Evolutionary conservation across 1,284 basidiomycete genomes (phyloP), one percentile per base, ranked within the genome.

Genomic region (Trichosporon coremiiforme): DNA sequence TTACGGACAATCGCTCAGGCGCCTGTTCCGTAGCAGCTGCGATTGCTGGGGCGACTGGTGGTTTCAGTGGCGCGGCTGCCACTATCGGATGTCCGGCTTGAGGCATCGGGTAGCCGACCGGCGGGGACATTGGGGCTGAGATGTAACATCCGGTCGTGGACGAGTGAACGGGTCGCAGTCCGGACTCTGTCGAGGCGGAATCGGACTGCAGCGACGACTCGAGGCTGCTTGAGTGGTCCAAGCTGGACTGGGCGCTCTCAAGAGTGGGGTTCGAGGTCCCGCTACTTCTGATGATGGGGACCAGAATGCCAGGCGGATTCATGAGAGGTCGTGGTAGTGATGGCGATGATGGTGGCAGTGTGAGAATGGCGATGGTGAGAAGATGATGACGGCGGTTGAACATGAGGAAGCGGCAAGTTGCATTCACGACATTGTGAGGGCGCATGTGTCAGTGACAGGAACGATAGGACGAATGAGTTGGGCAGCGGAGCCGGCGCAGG

Each of bases 91-190:
- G 57, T 15, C 31, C 20, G 60, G 64, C 25, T 50, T 57, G 64
- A 9, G 68, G 68, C 69, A 73, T 70, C 15, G 71, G 71, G 50
- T 73, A 73, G 4, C 71, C 71, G 17, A 65, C 69, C 3, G 71
- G 71, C 4, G 71, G 71, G 1, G 65, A 68, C 38, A 77, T 75
- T 5, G 80, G 77, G 3, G 78, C 78, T 10, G 80, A 80, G 13
- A 82, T 82, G 57, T 71, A 70, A 66, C 79, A 80, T 15, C 77
- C 79, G 2, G 79, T 78, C 0, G 73, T 69, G 20, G 68, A 72
- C 7, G 77, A 78, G 45, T 74, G 47, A 15, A 62, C 55, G n/a
- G 65, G 55, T 38, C 57, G 22, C 20, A 35, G 55, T 45, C 25
- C 53, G 1, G 67, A 45, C 13, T 65, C 64, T 15, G 36, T 22